Evolutionary conservation across 768 basidiomycete species (phyloP).

Genomic region (Rhodotorula toruloides): DNA sequence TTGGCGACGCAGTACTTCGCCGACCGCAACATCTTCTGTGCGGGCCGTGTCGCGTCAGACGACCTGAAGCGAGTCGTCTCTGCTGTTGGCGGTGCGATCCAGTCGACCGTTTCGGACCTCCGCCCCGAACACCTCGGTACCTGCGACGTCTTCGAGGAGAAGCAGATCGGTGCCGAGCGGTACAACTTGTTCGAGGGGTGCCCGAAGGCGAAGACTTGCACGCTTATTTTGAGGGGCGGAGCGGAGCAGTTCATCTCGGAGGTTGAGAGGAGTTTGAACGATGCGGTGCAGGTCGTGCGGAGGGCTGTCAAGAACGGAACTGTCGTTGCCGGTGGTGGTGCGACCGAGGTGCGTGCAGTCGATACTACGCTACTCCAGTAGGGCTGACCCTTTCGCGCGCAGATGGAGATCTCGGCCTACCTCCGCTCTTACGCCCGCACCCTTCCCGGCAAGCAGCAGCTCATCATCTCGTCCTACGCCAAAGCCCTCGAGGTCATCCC

Average conservation of each 20-base stretch:
- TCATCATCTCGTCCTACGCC: slow-evolving; percentile 90
- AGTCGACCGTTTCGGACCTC: slow-evolving; percentile 94
- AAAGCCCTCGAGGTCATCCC: slow-evolving; percentile 97
- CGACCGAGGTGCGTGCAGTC: slow-evolving; percentile 83
- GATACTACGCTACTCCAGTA: background rate
- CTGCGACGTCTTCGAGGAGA: slow-evolving; percentile 89
- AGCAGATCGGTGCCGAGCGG: slow-evolving; percentile 91
- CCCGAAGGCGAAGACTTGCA: slow-evolving; percentile 90
- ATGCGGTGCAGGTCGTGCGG: slow-evolving; percentile 99
- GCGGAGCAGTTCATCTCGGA: slow-evolving; percentile 99
- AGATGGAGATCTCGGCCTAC: slow-evolving; percentile 98
- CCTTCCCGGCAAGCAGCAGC: slow-evolving; percentile 90
- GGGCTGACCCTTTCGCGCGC: background rate
- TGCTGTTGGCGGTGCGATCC: slow-evolving; percentile 88
- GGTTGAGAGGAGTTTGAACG: slow-evolving; percentile 93
- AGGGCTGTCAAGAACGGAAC: slow-evolving; percentile 91
- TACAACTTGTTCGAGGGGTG: slow-evolving; percentile 94
- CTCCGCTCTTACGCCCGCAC: slow-evolving; percentile 83
- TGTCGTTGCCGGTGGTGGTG: slow-evolving; percentile 95
- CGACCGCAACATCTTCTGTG: slow-evolving; percentile 97
- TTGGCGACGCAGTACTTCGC: slow-evolving; percentile 99
- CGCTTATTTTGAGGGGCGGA: slow-evolving; percentile 85
- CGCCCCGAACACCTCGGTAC: slow-evolving; percentile 77
- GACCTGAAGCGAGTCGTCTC: slow-evolving; percentile 92
- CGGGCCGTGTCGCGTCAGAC: slow-evolving; percentile 82